Evolutionary conservation across 2,329 filamentous ascomycete species (phyloP).

Genomic region (Emmonsia crescens): DNA sequence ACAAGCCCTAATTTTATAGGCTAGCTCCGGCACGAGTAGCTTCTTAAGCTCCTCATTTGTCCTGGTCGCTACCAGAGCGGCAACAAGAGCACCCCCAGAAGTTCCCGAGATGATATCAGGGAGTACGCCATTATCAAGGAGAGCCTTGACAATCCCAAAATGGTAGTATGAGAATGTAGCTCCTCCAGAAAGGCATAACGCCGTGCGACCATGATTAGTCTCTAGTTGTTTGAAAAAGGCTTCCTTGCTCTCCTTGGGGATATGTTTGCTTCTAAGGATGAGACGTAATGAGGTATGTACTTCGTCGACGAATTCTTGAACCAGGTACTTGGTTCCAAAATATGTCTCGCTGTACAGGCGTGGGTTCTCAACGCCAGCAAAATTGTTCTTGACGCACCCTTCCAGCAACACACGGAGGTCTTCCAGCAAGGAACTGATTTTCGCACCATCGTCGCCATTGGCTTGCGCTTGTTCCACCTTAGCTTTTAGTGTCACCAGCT

Average conservation of each 20-base stretch:
- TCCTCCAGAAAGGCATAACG: constrained; percentile 83
- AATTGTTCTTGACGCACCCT: constrained; percentile 95
- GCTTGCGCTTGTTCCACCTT: constrained; percentile 31
- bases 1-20: constrained; percentile 73
- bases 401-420: constrained; percentile 70
- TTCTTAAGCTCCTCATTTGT: constrained; percentile 84
- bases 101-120: constrained; percentile 95
- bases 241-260: constrained; percentile 64
- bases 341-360: constrained; percentile 96
- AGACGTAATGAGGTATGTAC: constrained; percentile 48
- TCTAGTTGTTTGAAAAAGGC: constrained; percentile 76
- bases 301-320: constrained; percentile 84
- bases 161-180: constrained; percentile 96
- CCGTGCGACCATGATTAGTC: constrained; percentile 85
- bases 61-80: constrained; percentile 73
- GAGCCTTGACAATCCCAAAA: constrained; percentile 80
- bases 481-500: constrained; percentile 46
- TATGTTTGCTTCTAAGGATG: constrained; percentile 54
- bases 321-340: constrained; percentile 89
- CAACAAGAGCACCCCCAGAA: constrained; percentile 83
- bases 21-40: constrained; percentile 77
- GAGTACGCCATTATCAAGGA: constrained; percentile 73
- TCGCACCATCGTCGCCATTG: constrained; percentile 14
- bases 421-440: constrained; percentile 48
- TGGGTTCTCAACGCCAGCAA: constrained; percentile 87